phyloP scores from a whole-genome alignment of 805 yeast genomes.

The Lachancea kluyveri region DNA sequence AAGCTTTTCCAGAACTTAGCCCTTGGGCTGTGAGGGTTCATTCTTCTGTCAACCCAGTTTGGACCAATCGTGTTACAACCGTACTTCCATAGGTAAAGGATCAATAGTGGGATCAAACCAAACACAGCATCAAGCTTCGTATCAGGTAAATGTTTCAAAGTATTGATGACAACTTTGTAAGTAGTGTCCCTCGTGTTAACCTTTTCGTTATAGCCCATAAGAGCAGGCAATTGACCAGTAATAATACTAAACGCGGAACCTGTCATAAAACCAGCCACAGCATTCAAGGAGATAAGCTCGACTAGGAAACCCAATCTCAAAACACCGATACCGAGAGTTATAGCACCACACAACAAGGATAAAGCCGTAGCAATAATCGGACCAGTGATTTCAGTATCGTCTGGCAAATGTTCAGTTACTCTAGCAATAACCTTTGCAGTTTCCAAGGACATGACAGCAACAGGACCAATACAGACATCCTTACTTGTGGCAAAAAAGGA shows the following conservation, averaged over 20 bases:
- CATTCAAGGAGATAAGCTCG: slow-evolving; percentile 85
- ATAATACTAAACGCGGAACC: slow-evolving; percentile 86
- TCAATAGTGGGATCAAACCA: slow-evolving; percentile 67
- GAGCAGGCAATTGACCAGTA: slow-evolving; percentile 78
- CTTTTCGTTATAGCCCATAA: slow-evolving; percentile 63
- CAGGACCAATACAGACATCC: slow-evolving; percentile 95
- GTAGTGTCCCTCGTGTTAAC: slow-evolving; percentile 73
- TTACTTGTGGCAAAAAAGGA: slow-evolving; percentile 91
- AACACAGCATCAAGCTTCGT: slow-evolving; percentile 82
- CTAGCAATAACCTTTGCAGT: slow-evolving; percentile 69
- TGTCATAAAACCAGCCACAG: slow-evolving; percentile 90
- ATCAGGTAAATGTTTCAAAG: slow-evolving; percentile 63
- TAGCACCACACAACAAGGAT: slow-evolving; percentile 78
- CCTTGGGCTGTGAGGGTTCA: slow-evolving; percentile 13
- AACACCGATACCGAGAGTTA: slow-evolving; percentile 76
- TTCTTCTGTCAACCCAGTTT: slow-evolving; percentile 53
- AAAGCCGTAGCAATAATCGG: slow-evolving; percentile 77
- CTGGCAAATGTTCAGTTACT: slow-evolving; percentile 49
- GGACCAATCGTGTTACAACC: slow-evolving; percentile 48
- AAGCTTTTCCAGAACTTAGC: slow-evolving; percentile 26
- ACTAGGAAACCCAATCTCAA: slow-evolving; percentile 81
- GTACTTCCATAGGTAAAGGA: slow-evolving; percentile 71
- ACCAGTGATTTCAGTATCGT: slow-evolving; percentile 36
- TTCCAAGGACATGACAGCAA: slow-evolving; percentile 89
- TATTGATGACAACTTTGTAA: slow-evolving; percentile 60